Evolutionary conservation across 768 basidiomycete genomes (phyloP).

Genomic region (Lactarius deliciosus): DNA sequence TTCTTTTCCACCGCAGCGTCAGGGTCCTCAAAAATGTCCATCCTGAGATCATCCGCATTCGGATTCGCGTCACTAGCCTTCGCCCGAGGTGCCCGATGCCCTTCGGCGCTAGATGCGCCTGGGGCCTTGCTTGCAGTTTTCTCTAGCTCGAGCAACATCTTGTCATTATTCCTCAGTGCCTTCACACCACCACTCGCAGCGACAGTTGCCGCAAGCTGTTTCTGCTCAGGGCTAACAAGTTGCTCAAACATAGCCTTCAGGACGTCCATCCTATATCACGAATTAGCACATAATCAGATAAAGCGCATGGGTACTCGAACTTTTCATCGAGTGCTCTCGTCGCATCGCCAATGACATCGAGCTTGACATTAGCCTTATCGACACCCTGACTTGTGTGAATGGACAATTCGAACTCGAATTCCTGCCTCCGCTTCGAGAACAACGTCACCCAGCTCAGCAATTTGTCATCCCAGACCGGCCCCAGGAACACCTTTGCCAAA

Average conservation of each 20-base stretch:
- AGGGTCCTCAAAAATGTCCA: conserved; percentile 32
- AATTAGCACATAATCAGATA: neutral
- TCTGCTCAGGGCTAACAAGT: conserved; percentile 27
- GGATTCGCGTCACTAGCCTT: neutral
- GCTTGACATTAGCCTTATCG: conserved; percentile 19
- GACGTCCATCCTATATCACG: conserved; percentile 23
- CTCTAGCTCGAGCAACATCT: conserved; percentile 29
- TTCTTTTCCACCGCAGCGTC: conserved; percentile 30
- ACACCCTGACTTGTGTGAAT: conserved; percentile 33
- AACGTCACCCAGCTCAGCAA: conserved; percentile 31
- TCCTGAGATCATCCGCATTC: conserved; percentile 8
- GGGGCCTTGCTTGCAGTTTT: conserved; percentile 22
- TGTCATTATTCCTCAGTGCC: conserved; percentile 29
- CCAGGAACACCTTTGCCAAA: conserved; percentile 35
- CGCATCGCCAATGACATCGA: conserved; percentile 21
- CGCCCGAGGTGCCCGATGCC: neutral
- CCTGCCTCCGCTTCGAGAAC: conserved; percentile 32
- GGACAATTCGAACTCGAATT: conserved; percentile 35
- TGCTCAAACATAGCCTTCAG: conserved; percentile 27
- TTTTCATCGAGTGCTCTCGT: conserved; percentile 28
- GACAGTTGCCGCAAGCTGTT: conserved; percentile 20
- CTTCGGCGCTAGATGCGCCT: neutral
- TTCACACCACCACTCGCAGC: conserved; percentile 31
- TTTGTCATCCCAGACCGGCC: conserved; percentile 35
- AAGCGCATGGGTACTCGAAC: conserved; percentile 9